Conservation (phyloP, 129 eudicot genomes). For the Escallonia rubra region DNA sequence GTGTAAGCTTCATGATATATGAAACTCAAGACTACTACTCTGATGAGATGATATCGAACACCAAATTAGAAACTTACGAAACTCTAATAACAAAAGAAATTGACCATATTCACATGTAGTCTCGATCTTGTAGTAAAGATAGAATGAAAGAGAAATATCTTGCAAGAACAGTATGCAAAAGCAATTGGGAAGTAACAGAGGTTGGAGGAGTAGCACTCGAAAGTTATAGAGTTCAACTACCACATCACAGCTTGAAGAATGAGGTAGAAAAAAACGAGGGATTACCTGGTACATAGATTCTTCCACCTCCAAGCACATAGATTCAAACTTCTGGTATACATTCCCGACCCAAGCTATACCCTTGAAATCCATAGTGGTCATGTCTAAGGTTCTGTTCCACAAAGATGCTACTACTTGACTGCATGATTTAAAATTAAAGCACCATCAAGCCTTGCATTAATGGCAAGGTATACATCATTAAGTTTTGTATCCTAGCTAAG, state of each 20-base stretch:
- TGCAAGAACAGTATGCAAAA: too few relatives aligned
- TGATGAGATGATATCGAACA: background rate
- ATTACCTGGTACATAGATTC: conserved; percentile 74
- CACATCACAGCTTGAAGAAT: background rate
- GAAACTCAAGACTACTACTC: too few relatives aligned
- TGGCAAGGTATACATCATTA: too few relatives aligned
- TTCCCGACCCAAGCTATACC: conserved; percentile 82
- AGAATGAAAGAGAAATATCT: background rate
- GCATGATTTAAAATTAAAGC: background rate
- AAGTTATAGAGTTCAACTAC: too few relatives aligned
- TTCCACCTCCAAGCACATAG: conserved; percentile 94
- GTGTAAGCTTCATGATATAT: too few relatives aligned
- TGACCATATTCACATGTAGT: background rate
- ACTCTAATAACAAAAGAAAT: background rate
- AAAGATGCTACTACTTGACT: conserved; percentile 10
- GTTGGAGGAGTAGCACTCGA: background rate
- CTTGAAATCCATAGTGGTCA: conserved; percentile 53
- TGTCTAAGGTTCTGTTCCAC: conserved; percentile 13
- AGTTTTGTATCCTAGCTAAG: background rate
- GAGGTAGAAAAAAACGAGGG: background rate
- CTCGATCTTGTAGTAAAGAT: background rate
- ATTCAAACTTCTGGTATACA: conserved; percentile 72
- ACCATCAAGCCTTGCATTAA: background rate
- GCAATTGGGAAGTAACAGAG: background rate
- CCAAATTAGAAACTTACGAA: background rate